Percentiles rank a stretch among this genome's conserved stretches.
Conservation (phyloP, 2,329 filamentous ascomycete genomes). For the Xylariaceae sp. region DNA sequence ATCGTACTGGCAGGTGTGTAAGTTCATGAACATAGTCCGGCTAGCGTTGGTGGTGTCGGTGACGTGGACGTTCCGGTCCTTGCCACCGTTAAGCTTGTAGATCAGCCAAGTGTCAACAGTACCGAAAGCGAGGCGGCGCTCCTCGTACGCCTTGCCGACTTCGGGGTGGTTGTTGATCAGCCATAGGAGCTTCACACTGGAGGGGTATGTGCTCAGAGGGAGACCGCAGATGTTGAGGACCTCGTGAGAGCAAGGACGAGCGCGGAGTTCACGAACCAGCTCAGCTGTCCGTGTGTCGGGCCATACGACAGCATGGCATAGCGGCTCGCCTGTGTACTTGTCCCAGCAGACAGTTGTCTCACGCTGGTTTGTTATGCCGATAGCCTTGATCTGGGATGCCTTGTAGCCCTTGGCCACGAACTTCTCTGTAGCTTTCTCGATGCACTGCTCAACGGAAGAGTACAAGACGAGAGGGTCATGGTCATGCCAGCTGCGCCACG, state of each 20-base stretch:
- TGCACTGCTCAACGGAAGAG: slow-evolving; percentile 69
- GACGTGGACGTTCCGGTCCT: slow-evolving; percentile 61
- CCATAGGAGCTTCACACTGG: slow-evolving; percentile 81
- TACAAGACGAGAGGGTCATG: slow-evolving; percentile 77
- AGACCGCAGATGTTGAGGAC: slow-evolving; percentile 70
- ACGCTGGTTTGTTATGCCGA: slow-evolving; percentile 87
- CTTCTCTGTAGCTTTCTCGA: slow-evolving; percentile 66
- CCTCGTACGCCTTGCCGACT: slow-evolving; percentile 70
- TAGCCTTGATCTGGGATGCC: slow-evolving; percentile 62
- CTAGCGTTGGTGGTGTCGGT: slow-evolving; percentile 86
- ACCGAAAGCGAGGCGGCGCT: slow-evolving; percentile 71
- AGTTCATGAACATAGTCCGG: slow-evolving; percentile 91
- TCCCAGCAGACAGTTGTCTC: slow-evolving; percentile 88
- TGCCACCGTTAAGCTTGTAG: slow-evolving; percentile 75
- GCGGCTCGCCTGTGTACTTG: slow-evolving; percentile 67
- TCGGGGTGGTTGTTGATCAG: slow-evolving; percentile 65
- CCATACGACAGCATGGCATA: slow-evolving; percentile 86
- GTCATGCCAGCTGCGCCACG: slow-evolving; percentile 69
- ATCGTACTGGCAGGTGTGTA: slow-evolving; percentile 75
- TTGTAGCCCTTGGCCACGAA: slow-evolving; percentile 67
- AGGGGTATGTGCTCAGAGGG: slow-evolving; percentile 83
- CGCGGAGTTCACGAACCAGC: slow-evolving; percentile 72
- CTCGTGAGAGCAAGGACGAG: slow-evolving; percentile 59
- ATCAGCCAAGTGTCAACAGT: slow-evolving; percentile 87
- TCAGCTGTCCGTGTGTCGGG: slow-evolving; percentile 72